Evolutionary conservation across 768 basidiomycete species (phyloP), one percentile per base, ranked within the genome.

Genomic region (Kwoniella newhampshirensis): DNA sequence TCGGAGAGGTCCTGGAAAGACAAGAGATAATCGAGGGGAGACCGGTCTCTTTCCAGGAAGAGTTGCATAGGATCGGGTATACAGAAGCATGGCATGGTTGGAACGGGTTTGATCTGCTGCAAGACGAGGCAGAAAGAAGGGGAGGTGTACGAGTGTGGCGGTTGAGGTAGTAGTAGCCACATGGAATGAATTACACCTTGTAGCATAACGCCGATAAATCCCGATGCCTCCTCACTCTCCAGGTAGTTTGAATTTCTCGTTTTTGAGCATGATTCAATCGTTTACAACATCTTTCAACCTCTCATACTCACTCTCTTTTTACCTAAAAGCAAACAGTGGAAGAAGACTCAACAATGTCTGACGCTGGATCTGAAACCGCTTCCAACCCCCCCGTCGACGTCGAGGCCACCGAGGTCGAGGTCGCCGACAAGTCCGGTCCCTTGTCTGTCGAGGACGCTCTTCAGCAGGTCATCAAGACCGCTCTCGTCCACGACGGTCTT

Each of bases 381-480:
- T 75, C 76, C 63, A 71, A 71, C 63, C 59, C 70, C 48, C 63
- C 73, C 68, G 75, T 72, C 49, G 76, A 75, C 54, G 77, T 77
- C 62, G 83, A 82, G 64, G 83, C 84, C 77, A 87, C 87, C 76
- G 88, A 91, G 79, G 91, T 91, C 67, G 80, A 88, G 70, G 78
- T 87, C 42, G 89, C 88, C 25, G 92, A 93, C 74, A 93, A 90
- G 81, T 70, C 75, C 49, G 92, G 91, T 66, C 93, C 93, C 81
- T 82, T 98, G 77, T 85, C 87, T 59, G 89, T 98, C 66, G 94
- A 99, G 82, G 92, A 96, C 50, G 77, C 76, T 40, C 71, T 77
- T 51, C 77, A 97, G 88, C 88, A 94, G 88, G 94, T 99, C 65
- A 82, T 99, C 84, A 99, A 98, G 85, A 96, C 91, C 75, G 90